These are phyloP conservation scores for Uncinocarpus reesii DNA, from an alignment of 2,329 filamentous ascomycete species.

Conservation along the genomic window DNA sequence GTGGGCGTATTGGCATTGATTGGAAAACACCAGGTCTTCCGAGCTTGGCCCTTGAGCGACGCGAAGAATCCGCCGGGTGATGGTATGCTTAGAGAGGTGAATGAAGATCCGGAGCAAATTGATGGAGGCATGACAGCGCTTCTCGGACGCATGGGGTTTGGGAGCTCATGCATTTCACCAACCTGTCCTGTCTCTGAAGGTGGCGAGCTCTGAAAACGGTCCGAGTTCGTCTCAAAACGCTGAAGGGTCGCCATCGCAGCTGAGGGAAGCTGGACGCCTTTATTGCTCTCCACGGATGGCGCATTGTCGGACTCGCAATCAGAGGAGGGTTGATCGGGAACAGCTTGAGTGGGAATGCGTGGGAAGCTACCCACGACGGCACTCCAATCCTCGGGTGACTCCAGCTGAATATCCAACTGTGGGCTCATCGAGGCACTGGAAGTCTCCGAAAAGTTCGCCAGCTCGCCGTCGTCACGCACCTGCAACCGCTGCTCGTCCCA, in stretches of 20 bases:
- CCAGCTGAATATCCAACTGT: slow-evolving; percentile 32
- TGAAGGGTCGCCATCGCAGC: slow-evolving; percentile 72
- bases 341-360: slow-evolving; percentile 26
- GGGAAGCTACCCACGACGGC: slow-evolving; percentile 35
- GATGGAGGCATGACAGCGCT: slow-evolving; percentile 44
- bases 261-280: slow-evolving; percentile 63
- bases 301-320: slow-evolving; percentile 13
- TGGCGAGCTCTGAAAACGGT: slow-evolving; percentile 32
- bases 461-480: slow-evolving; percentile 28
- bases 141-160: slow-evolving; percentile 40
- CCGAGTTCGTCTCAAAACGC: slow-evolving; percentile 50
- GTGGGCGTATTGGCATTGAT: slow-evolving; percentile 56
- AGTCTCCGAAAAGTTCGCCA: slow-evolving; percentile 20
- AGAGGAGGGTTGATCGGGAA: slow-evolving; percentile 19
- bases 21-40: slow-evolving; percentile 70
- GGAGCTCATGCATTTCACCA: slow-evolving; percentile 54
- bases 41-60: slow-evolving; percentile 62
- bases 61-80: slow-evolving; percentile 90
- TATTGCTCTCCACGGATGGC: slow-evolving; percentile 22
- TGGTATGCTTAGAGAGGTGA: slow-evolving; percentile 76
- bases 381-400: slow-evolving; percentile 51
- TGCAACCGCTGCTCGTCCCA: slow-evolving; percentile 45
- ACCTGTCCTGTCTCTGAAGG: slow-evolving; percentile 36
- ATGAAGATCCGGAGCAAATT: slow-evolving; percentile 53
- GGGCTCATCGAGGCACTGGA: slow-evolving; percentile 21